Conservation (phyloP, 2,329 filamentous ascomycete species). For the Pestalotiopsis sp. region DNA sequence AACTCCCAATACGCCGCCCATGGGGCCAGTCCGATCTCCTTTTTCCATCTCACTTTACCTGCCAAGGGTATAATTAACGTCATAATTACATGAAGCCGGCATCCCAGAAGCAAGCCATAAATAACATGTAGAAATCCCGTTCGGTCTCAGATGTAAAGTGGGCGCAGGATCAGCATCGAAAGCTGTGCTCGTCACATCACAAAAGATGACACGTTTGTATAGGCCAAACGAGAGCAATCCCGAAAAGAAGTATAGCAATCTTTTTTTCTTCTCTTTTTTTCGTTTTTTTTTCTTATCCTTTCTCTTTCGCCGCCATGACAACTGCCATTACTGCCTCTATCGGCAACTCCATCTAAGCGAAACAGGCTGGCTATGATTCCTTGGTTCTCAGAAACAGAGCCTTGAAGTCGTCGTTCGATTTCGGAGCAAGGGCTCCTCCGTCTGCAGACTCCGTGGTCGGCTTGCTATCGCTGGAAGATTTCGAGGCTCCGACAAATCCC, state of each 20-base stretch:
- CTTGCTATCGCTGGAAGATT: conserved; percentile 13
- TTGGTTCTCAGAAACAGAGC: conserved; percentile 46
- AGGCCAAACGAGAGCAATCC: neutral
- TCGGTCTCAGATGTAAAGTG: neutral
- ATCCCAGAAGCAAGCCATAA: conserved; percentile 2
- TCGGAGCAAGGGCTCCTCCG: conserved; percentile 32
- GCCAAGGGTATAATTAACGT: conserved; percentile 13
- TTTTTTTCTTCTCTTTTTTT: neutral
- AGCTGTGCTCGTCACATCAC: neutral
- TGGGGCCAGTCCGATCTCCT: conserved; percentile 1
- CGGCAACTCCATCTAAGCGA: neutral
- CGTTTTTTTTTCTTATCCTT: neutral
- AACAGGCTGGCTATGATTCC: neutral
- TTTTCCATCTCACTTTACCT: conserved; percentile 8
- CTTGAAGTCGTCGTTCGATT: conserved; percentile 62
- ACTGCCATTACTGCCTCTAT: neutral
- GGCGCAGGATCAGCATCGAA: neutral
- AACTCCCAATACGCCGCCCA: conserved; percentile 7
- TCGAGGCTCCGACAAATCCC: conserved; percentile 39
- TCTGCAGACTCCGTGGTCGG: conserved; percentile 16
- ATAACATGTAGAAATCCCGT: neutral
- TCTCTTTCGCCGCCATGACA: neutral
- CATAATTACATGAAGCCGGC: conserved; percentile 10
- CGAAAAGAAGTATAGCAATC: conserved; percentile 5
- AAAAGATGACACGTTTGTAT: neutral